Evolutionary conservation across 2,329 filamentous ascomycete species (phyloP), one percentile per base, ranked within the genome.

Genomic region (Fusarium sterilihyphosum): DNA sequence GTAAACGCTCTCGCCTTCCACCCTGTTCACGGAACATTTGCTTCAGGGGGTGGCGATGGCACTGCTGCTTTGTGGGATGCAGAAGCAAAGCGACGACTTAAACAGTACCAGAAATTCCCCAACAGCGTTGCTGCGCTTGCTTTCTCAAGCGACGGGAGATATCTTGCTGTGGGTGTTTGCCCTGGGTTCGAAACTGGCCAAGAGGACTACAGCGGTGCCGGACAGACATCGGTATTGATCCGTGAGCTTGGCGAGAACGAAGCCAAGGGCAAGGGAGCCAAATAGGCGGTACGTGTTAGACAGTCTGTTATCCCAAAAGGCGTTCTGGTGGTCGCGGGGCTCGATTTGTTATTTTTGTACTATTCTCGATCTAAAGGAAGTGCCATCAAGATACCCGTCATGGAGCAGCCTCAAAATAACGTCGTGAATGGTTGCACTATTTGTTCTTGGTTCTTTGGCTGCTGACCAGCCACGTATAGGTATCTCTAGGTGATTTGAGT

Each of bases 61-160:
- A 93, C 95, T 14, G 94, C 98, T n/a, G 94, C 94, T 10, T 85
- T 98, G 49, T 98, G 95, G 95, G 95, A 98, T 81, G 95, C 93
- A 16, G 92, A 95, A 78, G 93, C 94, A 64, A 98, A 98, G 90
- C 89, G 95, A 78, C 90, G 95, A 81, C 93, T 98, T 82, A 90
- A 94, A 80, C 94, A 97, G 81, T 98, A 98, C 82, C 94, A 95
- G 78, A 93, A 93, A 79, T 94, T 95, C 66, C 88, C 92, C 22
- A 91, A 94, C 49, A 94, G 92, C 78, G 90, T 98, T 13, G 92
- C 93, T 16, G 92, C 92, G 0, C 84, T 97, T 70, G 89, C 90
- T 3, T 98, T 98, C 81, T 94, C 92, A 44, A 86, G 85, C 4
- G 92, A 96, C 78, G 95, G 95, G 13, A 92, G 89, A 76, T 92